Conservation (phyloP, 192 early-diverging fungal species). For the Backusella sp. region DNA sequence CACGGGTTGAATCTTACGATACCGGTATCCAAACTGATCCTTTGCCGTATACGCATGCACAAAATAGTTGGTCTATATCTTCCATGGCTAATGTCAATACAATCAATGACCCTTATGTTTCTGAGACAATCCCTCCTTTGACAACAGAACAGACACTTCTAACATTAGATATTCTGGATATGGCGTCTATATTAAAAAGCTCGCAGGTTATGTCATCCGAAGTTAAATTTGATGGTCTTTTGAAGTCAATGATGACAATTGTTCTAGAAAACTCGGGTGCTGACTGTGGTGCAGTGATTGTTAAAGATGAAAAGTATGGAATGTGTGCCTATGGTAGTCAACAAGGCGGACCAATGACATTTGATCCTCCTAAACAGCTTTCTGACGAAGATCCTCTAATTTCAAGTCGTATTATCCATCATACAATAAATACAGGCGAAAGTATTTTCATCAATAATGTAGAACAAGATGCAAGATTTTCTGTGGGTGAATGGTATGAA, state of each 20-base stretch:
- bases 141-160: constrained; percentile 34
- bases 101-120: constrained; percentile 12
- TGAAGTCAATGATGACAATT: constrained; percentile 37
- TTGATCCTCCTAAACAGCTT: constrained; percentile 33
- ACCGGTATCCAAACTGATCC: constrained; percentile 30
- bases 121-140: constrained; percentile 12
- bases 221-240: constrained; percentile 35
- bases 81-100: constrained; percentile 10
- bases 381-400: constrained; percentile 26
- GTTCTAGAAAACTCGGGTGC: constrained; percentile 37
- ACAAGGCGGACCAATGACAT: constrained; percentile 25
- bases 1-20: constrained; percentile 2
- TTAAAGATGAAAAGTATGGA: constrained; percentile 33
- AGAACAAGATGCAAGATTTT: constrained; percentile 28
- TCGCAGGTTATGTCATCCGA: constrained; percentile 36
- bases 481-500: constrained; percentile 35
- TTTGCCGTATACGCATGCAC: constrained; percentile 13
- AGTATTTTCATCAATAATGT: constrained; percentile 32
- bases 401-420: constrained; percentile 31
- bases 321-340: constrained; percentile 36
- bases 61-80: constrained; percentile 16
- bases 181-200: constrained; percentile 37
- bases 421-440: constrained; percentile 32
- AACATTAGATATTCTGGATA: constrained; percentile 32
- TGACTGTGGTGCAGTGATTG: constrained; percentile 36